Base-by-base conservation (phyloP, 805 yeast genomes). In the Pichia californica region DNA sequence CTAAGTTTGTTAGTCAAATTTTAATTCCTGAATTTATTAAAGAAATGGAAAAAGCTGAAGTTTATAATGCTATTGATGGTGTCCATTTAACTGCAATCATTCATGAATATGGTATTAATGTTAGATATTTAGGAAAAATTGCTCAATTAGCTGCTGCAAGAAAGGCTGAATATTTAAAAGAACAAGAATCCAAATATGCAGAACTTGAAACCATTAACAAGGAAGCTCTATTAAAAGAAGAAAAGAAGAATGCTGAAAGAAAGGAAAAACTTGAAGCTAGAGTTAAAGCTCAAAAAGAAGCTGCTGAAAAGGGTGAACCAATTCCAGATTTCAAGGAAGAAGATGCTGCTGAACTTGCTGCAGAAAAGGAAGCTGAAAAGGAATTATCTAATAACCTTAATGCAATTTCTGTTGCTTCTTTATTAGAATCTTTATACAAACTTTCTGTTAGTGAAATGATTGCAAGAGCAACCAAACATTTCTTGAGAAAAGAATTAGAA, bases 41-140 rank as follows among this genome's bases (percentile, higher is more conserved):
- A 13, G 84, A 78, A 20, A 61, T 85, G 23, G 67, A 73, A 15
- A 66, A 68, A 8, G 76, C 77, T 32, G 63, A 68, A 18, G 50
- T 62, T 9, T 66, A 73, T 39, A 75, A 81, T 31, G 96, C 98
- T 35, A 68, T 84, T 44, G 95, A 88, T 58, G 96, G 98, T 51
- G 58, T 64, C 4, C 93, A 88, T 55, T 73, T 93, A 53, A 67
- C 85, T 16, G 67, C 71, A 33, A 59, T 72, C 41, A 63, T 91
- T 64, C 99, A 93, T 63, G 76, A 75, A 49, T 69, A 71, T 43
- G 99, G 99, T 70, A 80, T 91, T 61, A 89, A 88, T 62, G 59
- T 89, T 64, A 83, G 98, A 68, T 91, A 91, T 58, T 71, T 91
- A 55, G 96, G 96, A 47, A 62, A 56, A 15, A 58, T 86, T 50